Base-by-base conservation (phyloP, 2,329 filamentous ascomycete genomes). In the Purpureocillium lavendulum region DNA sequence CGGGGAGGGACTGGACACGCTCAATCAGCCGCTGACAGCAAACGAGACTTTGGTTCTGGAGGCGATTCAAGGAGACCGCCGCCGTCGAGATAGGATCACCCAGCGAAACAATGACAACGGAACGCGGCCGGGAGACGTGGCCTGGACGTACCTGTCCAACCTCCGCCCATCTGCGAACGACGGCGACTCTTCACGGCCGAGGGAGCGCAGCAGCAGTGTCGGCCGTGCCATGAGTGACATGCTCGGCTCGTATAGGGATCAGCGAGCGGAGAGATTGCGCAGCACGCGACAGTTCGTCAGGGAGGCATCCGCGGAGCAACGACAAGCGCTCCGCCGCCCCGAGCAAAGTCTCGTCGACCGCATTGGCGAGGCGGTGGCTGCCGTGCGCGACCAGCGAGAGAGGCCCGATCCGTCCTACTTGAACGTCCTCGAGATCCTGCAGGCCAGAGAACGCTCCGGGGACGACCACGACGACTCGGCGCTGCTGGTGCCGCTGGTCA, bases 31-130 rank as follows among this genome's bases (percentile, higher is more conserved):
- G 1, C 61, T 76, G 24, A 72, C 67, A 2, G 45, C 67, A 2
- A 72, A 75, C 36, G 77, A 81, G 47, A 71, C 70, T 3, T 56
- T 70, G 33, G 71, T 79, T 1, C 57, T 80, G 3, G 73, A 79
- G 42, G 73, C 74, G 3, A 64, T 77, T 21, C 69, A 75, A 44
- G 65, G 65, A 24, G 69, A 73, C 38, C 69, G 75, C 28, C 66
- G 71, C 17, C 66, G 70, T 14, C 63, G 70, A 32, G 71, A 75
- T 40, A 57, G 69, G 52, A 43, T 53, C 36, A 46, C 49, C 33
- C 49, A 59, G 18, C 50, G 49, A 33, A 52, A 47, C 53, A 43
- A 41, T 36, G 49, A 51, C 39, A 39, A 56, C 47, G 44, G 40
- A 38, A 35, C 41, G 40, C 35, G 34, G 21, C 41, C 45, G 26